Percentiles rank a stretch among this genome's conserved stretches.
Conservation (phyloP, 2,329 filamentous ascomycete species). For the Pseudonectria foliicola region DNA sequence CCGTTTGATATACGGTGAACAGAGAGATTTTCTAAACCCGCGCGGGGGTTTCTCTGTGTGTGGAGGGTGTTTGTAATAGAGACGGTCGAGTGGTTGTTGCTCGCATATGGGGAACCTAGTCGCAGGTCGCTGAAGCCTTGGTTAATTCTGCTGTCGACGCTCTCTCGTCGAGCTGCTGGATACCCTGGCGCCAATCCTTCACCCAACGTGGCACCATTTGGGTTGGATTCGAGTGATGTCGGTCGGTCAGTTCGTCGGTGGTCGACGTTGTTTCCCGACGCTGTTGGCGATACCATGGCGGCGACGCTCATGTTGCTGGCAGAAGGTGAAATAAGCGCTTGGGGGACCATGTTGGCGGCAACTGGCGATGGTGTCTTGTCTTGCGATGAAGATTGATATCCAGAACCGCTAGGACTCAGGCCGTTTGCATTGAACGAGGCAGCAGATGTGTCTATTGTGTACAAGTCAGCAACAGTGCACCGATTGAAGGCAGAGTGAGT, state of each 20-base stretch:
- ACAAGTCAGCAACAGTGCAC: conserved; percentile 11
- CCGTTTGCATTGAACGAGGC: conserved; percentile 33
- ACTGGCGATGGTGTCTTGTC: conserved; percentile 60
- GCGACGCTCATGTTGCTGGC: conserved; percentile 59
- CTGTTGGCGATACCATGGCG: conserved; percentile 57
- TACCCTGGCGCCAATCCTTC: conserved; percentile 35
- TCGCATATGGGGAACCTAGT: conserved; percentile 64
- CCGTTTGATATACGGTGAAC: conserved; percentile 57
- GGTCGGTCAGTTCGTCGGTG: conserved; percentile 38
- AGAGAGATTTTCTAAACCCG: conserved; percentile 43
- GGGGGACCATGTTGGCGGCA: conserved; percentile 41
- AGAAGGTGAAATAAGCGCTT: conserved; percentile 47
- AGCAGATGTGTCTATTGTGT: conserved; percentile 29
- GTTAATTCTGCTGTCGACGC: conserved; percentile 73
- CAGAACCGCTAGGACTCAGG: conserved; percentile 36
- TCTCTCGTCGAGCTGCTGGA: conserved; percentile 56
- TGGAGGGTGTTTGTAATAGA: conserved; percentile 67
- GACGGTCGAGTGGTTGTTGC: conserved; percentile 67
- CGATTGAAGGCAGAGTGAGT: conserved; percentile 8
- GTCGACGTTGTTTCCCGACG: conserved; percentile 34
- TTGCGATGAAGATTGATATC: conserved; percentile 42
- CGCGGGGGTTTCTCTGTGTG: conserved; percentile 55
- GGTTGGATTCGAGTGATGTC: conserved; percentile 29
- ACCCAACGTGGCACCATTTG: conserved; percentile 24
- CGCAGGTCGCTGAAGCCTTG: conserved; percentile 63